Evolutionary conservation across 139 green algal genomes (phyloP), one percentile per base, ranked within the genome.

Genomic region (Tetradesmus obliquus): DNA sequence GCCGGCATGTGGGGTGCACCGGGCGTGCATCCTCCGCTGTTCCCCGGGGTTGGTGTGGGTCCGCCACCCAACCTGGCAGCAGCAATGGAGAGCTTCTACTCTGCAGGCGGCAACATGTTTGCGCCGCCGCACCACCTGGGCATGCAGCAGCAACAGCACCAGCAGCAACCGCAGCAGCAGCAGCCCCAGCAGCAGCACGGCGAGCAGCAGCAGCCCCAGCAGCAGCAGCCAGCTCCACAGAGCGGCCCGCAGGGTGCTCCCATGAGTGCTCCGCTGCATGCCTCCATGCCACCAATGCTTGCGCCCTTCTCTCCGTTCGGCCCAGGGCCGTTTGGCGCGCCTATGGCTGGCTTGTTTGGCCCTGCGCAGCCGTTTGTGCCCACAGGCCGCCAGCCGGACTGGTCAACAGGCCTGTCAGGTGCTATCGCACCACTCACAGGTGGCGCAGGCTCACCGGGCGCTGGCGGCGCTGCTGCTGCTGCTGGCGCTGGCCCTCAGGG

Each of bases 351-450:
- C 55, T 55, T 95, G 19, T 92, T 95, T 76, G 89, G 86, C 15
- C 66, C 57, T 54, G 74, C 57, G 55, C 86, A 87, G 88, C 92
- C 94, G 3, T 94, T 95, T 69, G 51, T 95, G 6, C 94, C 94
- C 12, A 94, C 91, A 32, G 93, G 93, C 86, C 92, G 93, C 79
- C 92, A 92, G 91, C 94, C 94, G 15, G 94, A 95, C 85, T 95
- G 94, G 94, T 94, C 91, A 45, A 94, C 92, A 3, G 93, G 93
- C 82, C 24, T 91, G 51, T 53, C 86, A 32, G 54, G 82, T 51
- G 86, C 71, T 3, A 83, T 90, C 12, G 19, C 71, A 51, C 86
- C 86, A 12, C 51, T 90, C 8, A 62, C 85, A 45, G 74, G 55
- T 22, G 51, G 83, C 1, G 83, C 51, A 15, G 53, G 58, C 20